Percentiles rank a stretch among this genome's conserved stretches.
Conservation (phyloP, 2,329 filamentous ascomycete genomes). For the Neonectria ditissima region DNA sequence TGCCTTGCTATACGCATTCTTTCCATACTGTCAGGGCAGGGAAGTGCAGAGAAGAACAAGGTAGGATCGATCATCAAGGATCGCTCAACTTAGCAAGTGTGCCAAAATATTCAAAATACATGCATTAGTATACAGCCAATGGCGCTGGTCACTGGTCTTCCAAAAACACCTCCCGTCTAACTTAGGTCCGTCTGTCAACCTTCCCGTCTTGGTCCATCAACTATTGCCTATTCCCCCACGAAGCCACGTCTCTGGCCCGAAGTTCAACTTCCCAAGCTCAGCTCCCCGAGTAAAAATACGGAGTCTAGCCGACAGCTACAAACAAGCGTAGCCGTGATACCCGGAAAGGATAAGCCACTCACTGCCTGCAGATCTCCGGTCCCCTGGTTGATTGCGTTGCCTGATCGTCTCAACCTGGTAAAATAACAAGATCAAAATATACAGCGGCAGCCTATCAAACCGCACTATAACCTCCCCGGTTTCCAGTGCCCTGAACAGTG, state of each 20-base stretch:
- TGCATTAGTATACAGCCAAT: conserved; percentile 27
- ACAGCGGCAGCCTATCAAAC: conserved; percentile 67
- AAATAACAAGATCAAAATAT: conserved; percentile 17
- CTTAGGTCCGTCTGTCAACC: conserved; percentile 12
- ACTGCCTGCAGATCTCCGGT: conserved; percentile 4
- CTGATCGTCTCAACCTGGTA: conserved; percentile 8
- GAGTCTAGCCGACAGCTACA: background rate
- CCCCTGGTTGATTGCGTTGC: conserved; percentile 4
- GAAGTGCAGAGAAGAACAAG: background rate
- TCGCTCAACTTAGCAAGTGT: background rate
- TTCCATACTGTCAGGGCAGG: background rate
- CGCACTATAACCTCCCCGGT: conserved; percentile 92
- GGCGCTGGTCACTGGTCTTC: conserved; percentile 12
- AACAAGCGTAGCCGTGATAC: background rate
- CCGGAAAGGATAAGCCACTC: background rate
- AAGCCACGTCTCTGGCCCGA: background rate
- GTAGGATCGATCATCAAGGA: background rate
- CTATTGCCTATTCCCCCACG: conserved; percentile 10
- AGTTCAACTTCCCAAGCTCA: conserved; percentile 5
- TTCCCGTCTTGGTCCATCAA: conserved; percentile 4
- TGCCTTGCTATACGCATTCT: background rate
- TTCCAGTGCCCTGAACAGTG: conserved; percentile 85
- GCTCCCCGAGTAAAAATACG: background rate
- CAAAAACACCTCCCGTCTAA: conserved; percentile 26
- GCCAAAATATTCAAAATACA: conserved; percentile 23